phyloP scores from a whole-genome alignment of 495 filamentous ascomycete genomes.

The Pseudomonodictys pantanalensis region DNA sequence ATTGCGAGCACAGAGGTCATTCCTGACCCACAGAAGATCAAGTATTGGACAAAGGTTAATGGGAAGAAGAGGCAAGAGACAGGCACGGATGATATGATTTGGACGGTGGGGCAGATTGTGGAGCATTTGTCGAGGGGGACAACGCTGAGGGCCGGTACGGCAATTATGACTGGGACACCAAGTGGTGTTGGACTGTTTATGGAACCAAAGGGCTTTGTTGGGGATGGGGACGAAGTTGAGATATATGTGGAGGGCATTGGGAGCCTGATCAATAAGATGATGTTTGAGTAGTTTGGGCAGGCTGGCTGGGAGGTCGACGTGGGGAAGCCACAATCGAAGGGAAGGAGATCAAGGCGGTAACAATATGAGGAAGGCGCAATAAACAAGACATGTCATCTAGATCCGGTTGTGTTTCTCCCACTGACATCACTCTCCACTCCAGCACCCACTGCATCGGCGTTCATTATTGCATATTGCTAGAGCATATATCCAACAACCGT shows the following conservation, averaged over 20 bases:
- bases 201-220: conserved; percentile 38
- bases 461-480: too few relatives aligned
- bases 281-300: conserved; percentile 58
- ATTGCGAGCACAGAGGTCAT: conserved; percentile 39
- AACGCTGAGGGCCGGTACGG: conserved; percentile 40
- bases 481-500: too few relatives aligned
- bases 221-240: conserved; percentile 46
- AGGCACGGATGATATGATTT: conserved; percentile 43
- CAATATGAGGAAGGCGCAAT: conserved; percentile 1
- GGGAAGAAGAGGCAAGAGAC: conserved; percentile 42
- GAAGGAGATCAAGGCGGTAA: conserved; percentile 60
- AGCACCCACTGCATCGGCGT: too few relatives aligned
- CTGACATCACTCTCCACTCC: not conserved
- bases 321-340: conserved; percentile 62
- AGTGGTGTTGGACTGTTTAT: conserved; percentile 43
- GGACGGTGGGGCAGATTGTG: conserved; percentile 31
- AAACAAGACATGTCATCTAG: not conserved
- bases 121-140: conserved; percentile 40
- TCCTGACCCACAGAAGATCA: conserved; percentile 29
- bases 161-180: conserved; percentile 48
- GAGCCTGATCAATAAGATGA: conserved; percentile 39
- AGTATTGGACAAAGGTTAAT: conserved; percentile 42
- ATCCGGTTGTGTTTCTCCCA: not conserved
- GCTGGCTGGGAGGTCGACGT: conserved; percentile 55
- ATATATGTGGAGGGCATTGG: conserved; percentile 39